Evolutionary conservation across 1,284 basidiomycete genomes (phyloP).

Genomic region (Ceratorhiza oryzae-sativae): DNA sequence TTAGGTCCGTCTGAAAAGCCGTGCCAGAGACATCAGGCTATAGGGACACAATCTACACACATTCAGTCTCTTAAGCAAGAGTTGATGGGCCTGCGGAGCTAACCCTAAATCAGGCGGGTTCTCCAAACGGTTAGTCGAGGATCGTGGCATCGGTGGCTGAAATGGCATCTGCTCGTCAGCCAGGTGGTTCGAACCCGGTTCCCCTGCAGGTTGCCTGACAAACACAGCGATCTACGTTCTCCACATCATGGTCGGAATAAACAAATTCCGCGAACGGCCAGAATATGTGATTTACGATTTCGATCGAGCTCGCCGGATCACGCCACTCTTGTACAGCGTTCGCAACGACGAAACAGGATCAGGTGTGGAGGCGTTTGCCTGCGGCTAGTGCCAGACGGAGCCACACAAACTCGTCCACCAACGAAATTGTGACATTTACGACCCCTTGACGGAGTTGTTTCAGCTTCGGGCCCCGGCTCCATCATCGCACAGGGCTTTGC

Average conservation of each 20-base stretch:
- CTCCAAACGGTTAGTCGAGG: constrained; percentile 18
- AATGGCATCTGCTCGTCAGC: constrained; percentile 2
- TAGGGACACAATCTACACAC: constrained; percentile 4
- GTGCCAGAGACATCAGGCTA: constrained; percentile 8
- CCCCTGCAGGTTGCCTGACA: not conserved
- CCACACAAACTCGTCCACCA: not conserved
- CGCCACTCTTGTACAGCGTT: not conserved
- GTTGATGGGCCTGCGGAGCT: constrained; percentile 23
- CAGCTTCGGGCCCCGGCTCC: not conserved
- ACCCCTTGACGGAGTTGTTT: not conserved
- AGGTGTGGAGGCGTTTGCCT: not conserved
- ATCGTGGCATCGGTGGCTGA: constrained; percentile 5
- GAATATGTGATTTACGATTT: not conserved
- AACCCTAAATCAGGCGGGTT: not conserved
- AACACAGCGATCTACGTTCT: not conserved
- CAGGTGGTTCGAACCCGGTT: not conserved
- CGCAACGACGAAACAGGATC: not conserved
- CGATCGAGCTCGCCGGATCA: constrained; percentile 11
- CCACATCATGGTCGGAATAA: not conserved
- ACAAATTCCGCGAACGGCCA: not conserved
- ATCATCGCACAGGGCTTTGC: not conserved
- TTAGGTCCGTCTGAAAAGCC: constrained; percentile 15
- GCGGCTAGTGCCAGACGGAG: not conserved
- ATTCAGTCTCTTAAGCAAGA: constrained; percentile 26
- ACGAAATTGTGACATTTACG: not conserved